phyloP scores from a whole-genome alignment of 345 rosid species.

The Citrus reticulata region DNA sequence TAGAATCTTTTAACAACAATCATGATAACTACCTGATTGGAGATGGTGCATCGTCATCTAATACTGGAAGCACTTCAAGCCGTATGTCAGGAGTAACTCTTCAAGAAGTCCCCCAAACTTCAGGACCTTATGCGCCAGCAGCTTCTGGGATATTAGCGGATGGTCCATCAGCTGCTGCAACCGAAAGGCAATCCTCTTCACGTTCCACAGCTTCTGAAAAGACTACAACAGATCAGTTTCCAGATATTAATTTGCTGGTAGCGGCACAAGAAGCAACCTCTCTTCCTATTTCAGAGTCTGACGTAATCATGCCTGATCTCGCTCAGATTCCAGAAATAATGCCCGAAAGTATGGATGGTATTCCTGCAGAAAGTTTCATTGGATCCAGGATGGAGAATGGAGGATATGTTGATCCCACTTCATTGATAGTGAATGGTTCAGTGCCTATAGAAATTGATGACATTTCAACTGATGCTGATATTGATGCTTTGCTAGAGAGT shows the following conservation, averaged over 20 bases:
- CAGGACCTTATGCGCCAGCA: constrained; percentile 30
- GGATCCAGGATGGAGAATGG: constrained; percentile 35
- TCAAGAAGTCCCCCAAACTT: constrained; percentile 69
- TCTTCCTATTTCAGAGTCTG: constrained; percentile 35
- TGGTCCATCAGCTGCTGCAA: constrained; percentile 29
- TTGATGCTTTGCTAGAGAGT: constrained; percentile 55
- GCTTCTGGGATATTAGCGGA: constrained; percentile 26
- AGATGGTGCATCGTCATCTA: constrained; percentile 40
- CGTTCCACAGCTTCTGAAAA: constrained; percentile 35
- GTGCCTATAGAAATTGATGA: constrained; percentile 51
- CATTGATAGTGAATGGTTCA: constrained; percentile 35
- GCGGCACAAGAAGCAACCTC: constrained; percentile 37
- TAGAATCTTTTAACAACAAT: constrained; percentile 43
- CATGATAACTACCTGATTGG: constrained; percentile 51
- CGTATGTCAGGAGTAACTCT: constrained; percentile 62
- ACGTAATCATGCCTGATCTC: constrained; percentile 40
- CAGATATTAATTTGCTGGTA: constrained; percentile 24
- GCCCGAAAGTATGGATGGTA: constrained; percentile 41
- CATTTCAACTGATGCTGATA: constrained; percentile 54
- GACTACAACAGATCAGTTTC: constrained; percentile 37
- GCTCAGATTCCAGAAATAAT: constrained; percentile 44
- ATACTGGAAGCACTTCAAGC: constrained; percentile 42
- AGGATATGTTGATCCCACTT: constrained; percentile 45
- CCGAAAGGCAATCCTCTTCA: constrained; percentile 49
- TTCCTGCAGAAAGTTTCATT: constrained; percentile 39